These are phyloP conservation scores for Apophysomyces elegans DNA, from an alignment of 371 early-diverging fungal genomes.

Conservation along the genomic window DNA sequence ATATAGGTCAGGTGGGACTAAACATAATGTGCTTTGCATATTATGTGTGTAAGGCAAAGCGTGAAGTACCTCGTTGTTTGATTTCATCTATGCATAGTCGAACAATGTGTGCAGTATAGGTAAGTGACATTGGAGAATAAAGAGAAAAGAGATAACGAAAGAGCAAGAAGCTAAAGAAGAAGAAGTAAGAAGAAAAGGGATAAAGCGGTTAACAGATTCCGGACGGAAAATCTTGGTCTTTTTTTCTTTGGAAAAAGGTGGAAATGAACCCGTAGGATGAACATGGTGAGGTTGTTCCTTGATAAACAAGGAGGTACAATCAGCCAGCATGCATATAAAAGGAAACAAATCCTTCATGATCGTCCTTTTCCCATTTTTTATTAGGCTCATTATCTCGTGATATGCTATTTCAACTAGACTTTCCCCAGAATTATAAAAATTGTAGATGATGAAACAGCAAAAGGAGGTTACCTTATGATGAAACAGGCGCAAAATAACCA, in stretches of 20 bases:
- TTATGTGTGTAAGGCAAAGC: no score
- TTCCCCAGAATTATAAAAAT: neutral
- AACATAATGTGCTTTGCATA: no score
- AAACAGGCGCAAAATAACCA: no score
- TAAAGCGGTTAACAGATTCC: neutral
- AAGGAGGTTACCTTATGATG: neutral
- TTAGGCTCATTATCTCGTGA: conserved; percentile 1
- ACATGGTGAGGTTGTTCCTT: neutral
- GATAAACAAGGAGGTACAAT: neutral
- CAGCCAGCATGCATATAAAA: neutral
- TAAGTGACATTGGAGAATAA: neutral
- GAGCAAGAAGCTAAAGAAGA: neutral
- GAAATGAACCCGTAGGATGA: neutral
- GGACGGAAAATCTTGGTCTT: no score
- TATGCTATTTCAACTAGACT: neutral
- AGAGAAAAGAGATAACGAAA: neutral
- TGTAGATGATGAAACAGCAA: neutral
- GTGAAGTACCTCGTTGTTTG: conserved; percentile 14
- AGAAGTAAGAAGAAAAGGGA: neutral
- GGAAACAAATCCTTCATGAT: neutral
- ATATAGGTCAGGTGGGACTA: no score
- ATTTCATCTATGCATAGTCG: conserved; percentile 16
- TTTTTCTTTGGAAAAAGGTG: neutral
- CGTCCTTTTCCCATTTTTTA: neutral
- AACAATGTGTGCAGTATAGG: conserved; percentile 12